Base-by-base conservation (phyloP, 1,139 yeast species). In the Debaryomyces udenii region DNA sequence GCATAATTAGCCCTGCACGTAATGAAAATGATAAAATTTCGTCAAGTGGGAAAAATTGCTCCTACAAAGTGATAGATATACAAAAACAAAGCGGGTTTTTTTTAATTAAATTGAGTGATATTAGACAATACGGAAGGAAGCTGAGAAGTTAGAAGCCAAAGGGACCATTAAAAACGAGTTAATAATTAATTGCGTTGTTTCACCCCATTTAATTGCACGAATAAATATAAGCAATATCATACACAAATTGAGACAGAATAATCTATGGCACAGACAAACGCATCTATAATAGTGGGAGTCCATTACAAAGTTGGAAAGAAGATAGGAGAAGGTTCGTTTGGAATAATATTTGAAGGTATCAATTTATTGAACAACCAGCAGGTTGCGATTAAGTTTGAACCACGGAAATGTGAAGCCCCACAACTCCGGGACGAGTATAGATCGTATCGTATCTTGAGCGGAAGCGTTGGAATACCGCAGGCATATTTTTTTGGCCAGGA, bases 261-360 rank as follows among this genome's bases (percentile, higher is more conserved):
- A 16, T 16, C 16, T 37, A 57, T 56, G 60, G 60, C 67, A 3
- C 64, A 62, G 41, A 49, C 64, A n/a, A 58, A 60, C 46, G 57
- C 68, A 20, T 68, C 76, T 17, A 70, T 69, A 47, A 67, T 77
- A 33, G 81, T 79, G 27, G 84, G 83, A 17, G 74, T 78, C 24
- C 98, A 93, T 71, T 93, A 89, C 70, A 90, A 93, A 51, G 90
- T 93, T 46, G 99, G 97, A 37, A 90, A 90, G 62, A 93, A 93
- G 69, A 93, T 93, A 45, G 99, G 99, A 30, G 98, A 93, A 66
- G 99, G 99, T 14, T 91, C 98, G 1, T 93, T 93, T 70, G 99
- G 99, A 16, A 93, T 91, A 39, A 91, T 93, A 41, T 93, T 91
- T 64, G 97, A 91, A 68, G 99, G 99, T 26, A 82, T 87, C 43